Conservation (phyloP, 148 eudicot genomes). For the Nepenthes mirabilis region DNA sequence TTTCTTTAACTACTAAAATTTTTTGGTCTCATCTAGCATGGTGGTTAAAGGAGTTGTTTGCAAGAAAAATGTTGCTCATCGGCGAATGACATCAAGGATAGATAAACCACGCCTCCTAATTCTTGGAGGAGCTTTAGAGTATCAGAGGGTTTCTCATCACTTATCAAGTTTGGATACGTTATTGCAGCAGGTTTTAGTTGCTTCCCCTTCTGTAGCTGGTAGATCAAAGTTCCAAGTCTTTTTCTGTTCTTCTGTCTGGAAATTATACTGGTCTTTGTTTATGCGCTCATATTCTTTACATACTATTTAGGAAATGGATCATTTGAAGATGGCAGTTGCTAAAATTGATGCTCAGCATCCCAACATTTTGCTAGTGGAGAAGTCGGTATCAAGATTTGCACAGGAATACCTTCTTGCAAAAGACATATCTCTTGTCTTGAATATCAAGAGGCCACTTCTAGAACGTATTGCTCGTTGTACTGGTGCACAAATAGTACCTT, state of each 20-base stretch:
- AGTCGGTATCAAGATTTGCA: conserved; percentile 90
- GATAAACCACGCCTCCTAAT: conserved; percentile 78
- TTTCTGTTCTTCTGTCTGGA: conserved; percentile 1
- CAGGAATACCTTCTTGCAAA: conserved; percentile 89
- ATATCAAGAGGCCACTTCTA: conserved; percentile 80
- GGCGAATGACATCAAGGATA: conserved; percentile 80
- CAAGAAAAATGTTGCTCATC: conserved; percentile 96
- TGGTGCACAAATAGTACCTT: conserved; percentile 77
- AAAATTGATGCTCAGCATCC: conserved; percentile 78
- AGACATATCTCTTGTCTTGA: conserved; percentile 82
- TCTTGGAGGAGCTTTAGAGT: conserved; percentile 97
- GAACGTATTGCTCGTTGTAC: conserved; percentile 97
- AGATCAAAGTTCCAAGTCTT: conserved; percentile 1
- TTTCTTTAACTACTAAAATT: neutral
- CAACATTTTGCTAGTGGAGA: conserved; percentile 82
- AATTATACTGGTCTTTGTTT: neutral
- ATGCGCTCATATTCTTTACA: conserved; percentile 9
- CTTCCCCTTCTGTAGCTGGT: conserved; percentile 6
- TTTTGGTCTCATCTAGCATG: conserved; percentile 24
- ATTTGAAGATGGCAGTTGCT: conserved; percentile 96
- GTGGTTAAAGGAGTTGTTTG: conserved; percentile 95
- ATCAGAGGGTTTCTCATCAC: conserved; percentile 78
- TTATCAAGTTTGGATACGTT: conserved; percentile 88
- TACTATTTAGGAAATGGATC: conserved; percentile 78
- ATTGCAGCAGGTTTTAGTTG: conserved; percentile 64